These are phyloP conservation scores for Naganishia vaughanmartiniae DNA, from an alignment of 768 basidiomycete genomes.

Conservation along the genomic window DNA sequence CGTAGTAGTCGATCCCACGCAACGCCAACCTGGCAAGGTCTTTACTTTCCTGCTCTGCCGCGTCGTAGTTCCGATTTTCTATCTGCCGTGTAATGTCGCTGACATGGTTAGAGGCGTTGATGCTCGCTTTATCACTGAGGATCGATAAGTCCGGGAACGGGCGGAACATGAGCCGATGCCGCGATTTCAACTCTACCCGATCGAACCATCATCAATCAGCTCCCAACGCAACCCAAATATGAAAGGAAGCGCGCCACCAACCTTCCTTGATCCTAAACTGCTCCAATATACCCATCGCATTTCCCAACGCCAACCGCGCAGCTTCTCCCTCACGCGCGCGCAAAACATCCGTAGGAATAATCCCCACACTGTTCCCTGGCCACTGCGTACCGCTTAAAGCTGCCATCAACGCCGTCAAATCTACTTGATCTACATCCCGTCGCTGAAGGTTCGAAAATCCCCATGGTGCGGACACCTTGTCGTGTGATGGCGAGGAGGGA, in stretches of 20 bases:
- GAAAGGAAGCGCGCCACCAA: neutral
- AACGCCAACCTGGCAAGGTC: constrained; percentile 5
- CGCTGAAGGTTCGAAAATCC: constrained; percentile 61
- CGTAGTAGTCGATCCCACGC: constrained; percentile 26
- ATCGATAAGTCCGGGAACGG: constrained; percentile 9
- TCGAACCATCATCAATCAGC: neutral
- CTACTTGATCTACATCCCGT: constrained; percentile 78
- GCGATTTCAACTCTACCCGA: constrained; percentile 18
- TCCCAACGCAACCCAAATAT: too few species aligned
- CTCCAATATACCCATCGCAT: constrained; percentile 19
- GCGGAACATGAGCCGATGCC: constrained; percentile 23
- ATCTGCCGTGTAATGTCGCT: neutral
- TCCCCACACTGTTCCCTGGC: constrained; percentile 29
- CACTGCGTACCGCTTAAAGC: constrained; percentile 19
- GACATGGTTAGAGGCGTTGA: neutral
- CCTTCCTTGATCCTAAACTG: constrained; percentile 27
- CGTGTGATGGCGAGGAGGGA: constrained; percentile 62
- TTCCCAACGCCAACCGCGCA: constrained; percentile 23
- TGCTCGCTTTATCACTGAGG: neutral
- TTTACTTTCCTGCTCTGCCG: neutral
- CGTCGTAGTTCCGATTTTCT: neutral
- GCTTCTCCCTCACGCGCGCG: neutral
- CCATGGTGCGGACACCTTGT: constrained; percentile 69
- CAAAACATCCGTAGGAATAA: constrained; percentile 25
- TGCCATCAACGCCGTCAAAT: constrained; percentile 72